Conservation (phyloP, 2,329 filamentous ascomycete species). For the Phialophora macrospora region DNA sequence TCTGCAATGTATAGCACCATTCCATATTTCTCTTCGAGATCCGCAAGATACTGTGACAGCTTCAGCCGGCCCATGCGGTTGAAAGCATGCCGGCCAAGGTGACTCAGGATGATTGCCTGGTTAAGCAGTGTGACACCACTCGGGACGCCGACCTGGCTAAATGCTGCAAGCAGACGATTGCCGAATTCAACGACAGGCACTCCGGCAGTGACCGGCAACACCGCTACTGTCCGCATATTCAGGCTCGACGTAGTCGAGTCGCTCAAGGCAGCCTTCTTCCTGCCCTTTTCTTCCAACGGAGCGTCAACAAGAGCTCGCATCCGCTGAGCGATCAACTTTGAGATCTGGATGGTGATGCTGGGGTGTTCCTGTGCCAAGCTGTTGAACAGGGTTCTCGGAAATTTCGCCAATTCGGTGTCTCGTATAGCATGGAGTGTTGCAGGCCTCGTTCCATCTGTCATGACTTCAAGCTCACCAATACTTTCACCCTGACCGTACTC, state of each 20-base stretch:
- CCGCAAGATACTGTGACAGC: conserved; percentile 91
- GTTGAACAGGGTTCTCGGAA: conserved; percentile 94
- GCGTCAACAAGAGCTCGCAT: conserved; percentile 90
- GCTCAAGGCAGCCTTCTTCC: conserved; percentile 51
- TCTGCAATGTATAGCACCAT: conserved; percentile 95
- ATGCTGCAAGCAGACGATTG: conserved; percentile 82
- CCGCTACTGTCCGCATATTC: conserved; percentile 89
- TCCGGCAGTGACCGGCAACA: conserved; percentile 86
- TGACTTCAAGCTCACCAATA: conserved; percentile 93
- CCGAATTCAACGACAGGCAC: conserved; percentile 95
- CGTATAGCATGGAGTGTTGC: conserved; percentile 94
- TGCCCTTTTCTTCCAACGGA: conserved; percentile 67
- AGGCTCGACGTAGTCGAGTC: conserved; percentile 71
- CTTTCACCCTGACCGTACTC: conserved; percentile 98
- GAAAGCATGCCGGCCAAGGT: conserved; percentile 93
- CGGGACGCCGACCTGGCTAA: conserved; percentile 84
- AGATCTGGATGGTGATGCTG: conserved; percentile 98
- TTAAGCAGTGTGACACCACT: conserved; percentile 92
- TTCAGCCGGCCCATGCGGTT: conserved; percentile 97
- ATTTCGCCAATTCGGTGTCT: conserved; percentile 94
- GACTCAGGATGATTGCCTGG: conserved; percentile 90
- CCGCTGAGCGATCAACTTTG: conserved; percentile 93
- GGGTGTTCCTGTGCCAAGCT: conserved; percentile 96
- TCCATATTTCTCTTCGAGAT: conserved; percentile 95
- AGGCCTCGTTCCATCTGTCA: conserved; percentile 90